Percentiles rank a stretch among this genome's conserved stretches.
phyloP scores from a whole-genome alignment of 441 rosid genomes.

The Flueggea neowawraea region DNA sequence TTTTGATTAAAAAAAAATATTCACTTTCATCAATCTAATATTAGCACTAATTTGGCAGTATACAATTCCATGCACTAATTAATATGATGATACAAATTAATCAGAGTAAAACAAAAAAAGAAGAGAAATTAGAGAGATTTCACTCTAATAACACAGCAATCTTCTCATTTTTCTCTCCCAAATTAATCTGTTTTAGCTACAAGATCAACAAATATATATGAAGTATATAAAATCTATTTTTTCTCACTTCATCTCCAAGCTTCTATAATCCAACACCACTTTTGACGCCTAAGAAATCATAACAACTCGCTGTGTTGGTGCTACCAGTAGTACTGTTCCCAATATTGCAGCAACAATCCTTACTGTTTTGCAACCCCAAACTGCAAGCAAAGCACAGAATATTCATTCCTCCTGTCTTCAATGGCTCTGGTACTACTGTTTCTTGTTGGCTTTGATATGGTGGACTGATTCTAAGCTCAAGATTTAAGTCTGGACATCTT shows the following conservation, averaged over 20 bases:
- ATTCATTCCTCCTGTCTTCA: conserved; percentile 24
- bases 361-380: conserved; percentile 54
- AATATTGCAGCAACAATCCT: conserved; percentile 48
- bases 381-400: conserved; percentile 61
- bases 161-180: conserved; percentile 10
- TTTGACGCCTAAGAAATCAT: conserved; percentile 76
- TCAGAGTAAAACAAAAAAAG: conserved; percentile 4
- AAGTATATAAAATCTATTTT: neutral
- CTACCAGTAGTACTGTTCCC: conserved; percentile 17
- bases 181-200: conserved; percentile 14
- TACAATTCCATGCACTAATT: too few relatives aligned
- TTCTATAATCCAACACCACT: conserved; percentile 56
- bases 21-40: too few relatives aligned
- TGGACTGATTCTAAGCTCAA: conserved; percentile 77
- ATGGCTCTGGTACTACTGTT: conserved; percentile 6
- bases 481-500: conserved; percentile 74
- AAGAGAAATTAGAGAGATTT: conserved; percentile 14
- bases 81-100: conserved; percentile 17
- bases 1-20: too few relatives aligned
- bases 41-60: too few relatives aligned
- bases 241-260: conserved; percentile 63
- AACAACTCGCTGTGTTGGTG: conserved; percentile 33
- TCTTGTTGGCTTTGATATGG: conserved; percentile 39
- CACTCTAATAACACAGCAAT: conserved; percentile 6
- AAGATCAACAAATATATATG: neutral